Base-by-base conservation (phyloP, 2,329 filamentous ascomycete species). In the Talaromyces sp. region DNA sequence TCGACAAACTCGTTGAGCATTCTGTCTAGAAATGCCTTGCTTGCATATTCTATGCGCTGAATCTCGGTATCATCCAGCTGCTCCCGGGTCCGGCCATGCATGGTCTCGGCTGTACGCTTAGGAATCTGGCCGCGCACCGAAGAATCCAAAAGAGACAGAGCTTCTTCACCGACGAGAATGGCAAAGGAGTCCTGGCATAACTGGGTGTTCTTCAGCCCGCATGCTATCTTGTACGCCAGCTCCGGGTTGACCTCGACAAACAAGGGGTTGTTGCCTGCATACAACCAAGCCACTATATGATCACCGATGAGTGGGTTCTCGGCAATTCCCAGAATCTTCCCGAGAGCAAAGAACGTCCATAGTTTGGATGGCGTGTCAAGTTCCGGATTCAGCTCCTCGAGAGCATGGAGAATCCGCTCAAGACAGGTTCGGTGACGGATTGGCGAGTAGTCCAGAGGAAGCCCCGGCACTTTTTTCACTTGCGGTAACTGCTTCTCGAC, bases 231-330 rank as follows among this genome's bases (percentile, higher is more conserved):
- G 32, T 89, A 78, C 8, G 81, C 75, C 56, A 84, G 80, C 65
- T 89, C 87, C 0, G 87, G 83, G 38, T 88, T 79, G 6, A 85
- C 74, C 65, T 89, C 86, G 14, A 89, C 78, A 64, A 90, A 86
- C 1, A 77, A 74, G 4, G 72, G 74, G 66, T 90, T 89, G 0
- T 72, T 74, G 2, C 75, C 70, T 21, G 78, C 74, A 62, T 84
- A 79, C 11, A 89, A 75, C 87, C 88, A 90, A 32, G 79, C 77
- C 2, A 80, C 71, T 48, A 88, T 78, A 12, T 75, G 75, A 55
- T 84, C 79, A 29, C 69, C 63, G 70, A 79, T 71, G 65, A 65
- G 48, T 1, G 68, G 64, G 58, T 69, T 62, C 6, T 65, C 63
- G 10, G 69, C 68, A 27, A 72, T 69, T 21, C 85, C 83, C 56